Evolutionary conservation across 2,329 filamentous ascomycete species (phyloP).

Genomic region (Arthrobotrys entomopaga): DNA sequence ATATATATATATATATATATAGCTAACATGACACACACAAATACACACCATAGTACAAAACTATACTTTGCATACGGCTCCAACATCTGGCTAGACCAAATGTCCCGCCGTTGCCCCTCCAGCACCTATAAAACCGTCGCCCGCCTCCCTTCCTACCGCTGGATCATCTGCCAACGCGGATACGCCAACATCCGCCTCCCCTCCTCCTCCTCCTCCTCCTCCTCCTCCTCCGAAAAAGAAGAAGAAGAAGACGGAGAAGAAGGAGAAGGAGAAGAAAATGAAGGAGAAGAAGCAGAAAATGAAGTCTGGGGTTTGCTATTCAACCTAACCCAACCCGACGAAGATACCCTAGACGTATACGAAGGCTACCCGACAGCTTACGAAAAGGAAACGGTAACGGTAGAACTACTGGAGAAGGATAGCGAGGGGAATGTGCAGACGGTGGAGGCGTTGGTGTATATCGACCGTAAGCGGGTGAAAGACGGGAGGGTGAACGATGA

Average conservation of each 20-base stretch:
- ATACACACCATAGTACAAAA: conserved; percentile 9
- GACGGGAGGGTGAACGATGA: conserved; percentile 53
- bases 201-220: background rate
- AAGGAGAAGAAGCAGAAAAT: background rate
- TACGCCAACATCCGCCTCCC: conserved; percentile 74
- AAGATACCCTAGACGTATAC: conserved; percentile 67
- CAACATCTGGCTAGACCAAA: conserved; percentile 75
- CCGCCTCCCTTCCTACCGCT: conserved; percentile 69
- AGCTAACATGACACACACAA: background rate
- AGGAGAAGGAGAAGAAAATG: background rate
- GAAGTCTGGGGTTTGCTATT: conserved; percentile 69
- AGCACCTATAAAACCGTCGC: conserved; percentile 70
- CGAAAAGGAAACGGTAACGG: conserved; percentile 65
- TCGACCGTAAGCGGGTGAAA: conserved; percentile 40
- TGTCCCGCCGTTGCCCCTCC: conserved; percentile 70
- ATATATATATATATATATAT: conserved; percentile 8
- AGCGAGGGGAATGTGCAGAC: conserved; percentile 4
- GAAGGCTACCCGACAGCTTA: conserved; percentile 74
- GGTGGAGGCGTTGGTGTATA: conserved; percentile 54
- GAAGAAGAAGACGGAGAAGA: no score
- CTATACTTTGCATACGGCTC: conserved; percentile 76
- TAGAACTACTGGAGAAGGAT: conserved; percentile 61
- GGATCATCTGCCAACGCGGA: conserved; percentile 74
- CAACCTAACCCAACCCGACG: conserved; percentile 67
- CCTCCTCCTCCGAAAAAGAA: no score